Evolutionary conservation across 176 grass and related monocot species (phyloP).

Genomic region (Oryza officinalis): DNA sequence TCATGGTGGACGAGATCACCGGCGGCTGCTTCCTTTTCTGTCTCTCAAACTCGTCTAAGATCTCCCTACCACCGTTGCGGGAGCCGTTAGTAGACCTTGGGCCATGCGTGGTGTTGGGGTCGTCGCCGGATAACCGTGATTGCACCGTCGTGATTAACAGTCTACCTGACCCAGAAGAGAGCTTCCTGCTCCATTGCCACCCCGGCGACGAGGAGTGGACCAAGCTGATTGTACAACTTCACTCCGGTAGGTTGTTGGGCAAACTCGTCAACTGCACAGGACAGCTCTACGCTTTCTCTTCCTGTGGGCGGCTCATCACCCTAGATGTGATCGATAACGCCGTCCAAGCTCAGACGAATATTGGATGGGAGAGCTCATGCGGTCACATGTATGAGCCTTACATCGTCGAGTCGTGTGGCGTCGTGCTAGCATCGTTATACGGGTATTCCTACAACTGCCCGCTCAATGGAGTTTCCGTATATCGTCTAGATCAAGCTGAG

Average conservation of each 20-base stretch:
- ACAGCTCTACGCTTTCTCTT: neutral
- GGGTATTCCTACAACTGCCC: neutral
- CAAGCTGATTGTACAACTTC: neutral
- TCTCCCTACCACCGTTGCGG: neutral
- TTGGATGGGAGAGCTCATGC: no score
- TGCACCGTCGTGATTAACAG: neutral
- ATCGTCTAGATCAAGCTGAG: no score
- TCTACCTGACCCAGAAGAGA: neutral
- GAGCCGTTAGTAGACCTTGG: neutral
- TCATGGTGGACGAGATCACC: slow-evolving; percentile 9
- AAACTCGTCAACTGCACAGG: neutral
- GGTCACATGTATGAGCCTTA: no score
- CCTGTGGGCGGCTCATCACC: no score
- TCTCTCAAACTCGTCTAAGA: neutral
- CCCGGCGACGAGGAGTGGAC: slow-evolving; percentile 1
- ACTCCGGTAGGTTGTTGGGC: neutral
- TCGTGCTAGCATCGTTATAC: no score
- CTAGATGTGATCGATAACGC: neutral
- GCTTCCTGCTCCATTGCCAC: neutral
- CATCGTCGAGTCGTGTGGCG: neutral
- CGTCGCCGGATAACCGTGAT: neutral
- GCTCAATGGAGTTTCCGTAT: neutral
- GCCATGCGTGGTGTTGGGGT: neutral
- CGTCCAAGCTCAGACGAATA: neutral
- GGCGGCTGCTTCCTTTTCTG: neutral